Base-by-base conservation (phyloP, 148 eudicot genomes). In the Vaccinium myrtillus region DNA sequence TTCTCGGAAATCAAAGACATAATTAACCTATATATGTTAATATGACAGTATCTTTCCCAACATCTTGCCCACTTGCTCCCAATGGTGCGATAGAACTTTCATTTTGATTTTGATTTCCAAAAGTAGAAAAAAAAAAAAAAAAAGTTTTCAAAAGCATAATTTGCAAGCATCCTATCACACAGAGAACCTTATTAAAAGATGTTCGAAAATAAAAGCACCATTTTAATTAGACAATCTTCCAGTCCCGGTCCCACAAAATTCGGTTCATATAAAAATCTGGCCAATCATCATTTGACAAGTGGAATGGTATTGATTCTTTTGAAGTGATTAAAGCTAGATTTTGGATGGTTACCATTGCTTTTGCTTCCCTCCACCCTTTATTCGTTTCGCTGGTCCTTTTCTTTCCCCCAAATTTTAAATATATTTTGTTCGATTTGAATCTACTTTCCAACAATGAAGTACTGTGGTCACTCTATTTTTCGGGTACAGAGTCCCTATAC, bases 291-390 rank as follows among this genome's bases (percentile, higher is more conserved):
- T 21, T 43, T 75, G 78, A 48, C 78, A 75, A 49, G 78, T 75
- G 78, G 78, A 75, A 75, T 36, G 78, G 78, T 27, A 75, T 75
- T 21, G 78, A 21, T 75, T 75, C 78, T 75, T 75, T 18, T 48
- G 13, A 7, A 75, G 7, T n/a, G 5, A 21, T 46, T 46, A 43
- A 75, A 39, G 78, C n/a, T 75, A 21, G 9, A 30, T 16, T 73
- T 73, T 15, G 78, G 51, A 19, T 39, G 78, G 78, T 48, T 75
- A 73, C 78, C 78, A 27, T 10, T 48, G 78, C 78, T 75, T 75
- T 67, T 75, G 23, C 78, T 9, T 43, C 30, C 51, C 49, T 46
- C 76, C 36, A 13, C 50, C 78, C 36, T 75, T 75, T 75, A 75
- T 75, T 75, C 78, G 51, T 48, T 48, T 75, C 48, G 51, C 19